Evolutionary conservation across 768 basidiomycete genomes (phyloP).

Genomic region (Boletus pseudo-olivaceus): DNA sequence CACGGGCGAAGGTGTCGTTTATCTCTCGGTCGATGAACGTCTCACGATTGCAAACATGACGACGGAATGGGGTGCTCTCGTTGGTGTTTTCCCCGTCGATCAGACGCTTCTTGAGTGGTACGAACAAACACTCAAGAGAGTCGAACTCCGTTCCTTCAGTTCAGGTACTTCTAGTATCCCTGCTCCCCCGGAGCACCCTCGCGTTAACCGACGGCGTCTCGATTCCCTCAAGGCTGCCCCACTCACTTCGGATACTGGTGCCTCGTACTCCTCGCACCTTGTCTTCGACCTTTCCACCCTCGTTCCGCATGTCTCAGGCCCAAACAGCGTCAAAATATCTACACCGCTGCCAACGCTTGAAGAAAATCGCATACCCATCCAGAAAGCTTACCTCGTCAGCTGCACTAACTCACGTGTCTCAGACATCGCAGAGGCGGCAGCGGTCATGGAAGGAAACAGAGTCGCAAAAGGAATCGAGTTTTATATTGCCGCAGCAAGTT

Average conservation of each 20-base stretch:
- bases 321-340: conserved; percentile 97
- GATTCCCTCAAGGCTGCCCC: conserved; percentile 52
- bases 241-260: conserved; percentile 70
- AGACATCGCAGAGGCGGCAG: conserved; percentile 89
- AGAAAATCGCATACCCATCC: conserved; percentile 68
- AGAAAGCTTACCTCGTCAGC: conserved; percentile 97
- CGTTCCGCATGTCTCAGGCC: conserved; percentile 93
- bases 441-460: conserved; percentile 76
- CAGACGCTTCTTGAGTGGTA: conserved; percentile 84
- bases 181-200: conserved; percentile 75
- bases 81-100: conserved; percentile 93
- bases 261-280: conserved; percentile 82
- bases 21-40: conserved; percentile 84
- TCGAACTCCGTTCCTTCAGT: conserved; percentile 75
- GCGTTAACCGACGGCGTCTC: conserved; percentile 75
- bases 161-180: conserved; percentile 49
- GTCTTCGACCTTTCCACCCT: conserved; percentile 90
- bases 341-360: conserved; percentile 87
- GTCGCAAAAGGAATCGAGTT: conserved; percentile 92
- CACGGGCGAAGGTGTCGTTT: conserved; percentile 78
- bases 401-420: conserved; percentile 98
- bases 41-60: conserved; percentile 99
- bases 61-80: conserved; percentile 98
- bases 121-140: conserved; percentile 62
- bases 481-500: conserved; percentile 95